Conservation (phyloP, 176 grass and related monocot species). For the Aegilops umbellulata region DNA sequence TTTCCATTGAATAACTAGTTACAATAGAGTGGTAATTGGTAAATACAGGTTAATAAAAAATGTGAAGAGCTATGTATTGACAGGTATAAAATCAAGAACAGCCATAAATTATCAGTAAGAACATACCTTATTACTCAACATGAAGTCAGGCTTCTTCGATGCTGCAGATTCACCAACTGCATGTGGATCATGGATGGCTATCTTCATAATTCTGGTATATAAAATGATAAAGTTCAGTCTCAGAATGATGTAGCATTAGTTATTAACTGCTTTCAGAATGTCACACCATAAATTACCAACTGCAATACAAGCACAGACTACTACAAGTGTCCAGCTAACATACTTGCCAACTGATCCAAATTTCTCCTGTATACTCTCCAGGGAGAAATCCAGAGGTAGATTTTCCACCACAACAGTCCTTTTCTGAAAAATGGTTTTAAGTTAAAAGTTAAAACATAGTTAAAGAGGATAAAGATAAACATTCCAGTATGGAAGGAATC, state of each 20-base stretch:
- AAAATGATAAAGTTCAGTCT: conserved; percentile 27
- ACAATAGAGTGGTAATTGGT: background rate
- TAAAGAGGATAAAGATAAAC: conserved; percentile 2
- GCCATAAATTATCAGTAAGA: background rate
- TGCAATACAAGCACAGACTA: background rate
- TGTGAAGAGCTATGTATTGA: background rate
- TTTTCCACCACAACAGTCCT: conserved; percentile 79
- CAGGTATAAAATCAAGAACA: background rate
- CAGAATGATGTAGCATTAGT: background rate
- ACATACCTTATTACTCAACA: conserved; percentile 71
- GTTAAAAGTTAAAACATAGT: conserved; percentile 11
- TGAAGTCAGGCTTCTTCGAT: conserved; percentile 40
- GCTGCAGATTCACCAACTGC: conserved; percentile 37
- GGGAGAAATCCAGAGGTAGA: conserved; percentile 61
- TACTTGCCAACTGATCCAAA: conserved; percentile 79
- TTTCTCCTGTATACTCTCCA: conserved; percentile 58
- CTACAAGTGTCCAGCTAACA: conserved; percentile 9
- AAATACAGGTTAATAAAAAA: background rate
- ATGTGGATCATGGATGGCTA: conserved; percentile 69
- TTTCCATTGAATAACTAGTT: background rate
- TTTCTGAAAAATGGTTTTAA: conserved; percentile 46
- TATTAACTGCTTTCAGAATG: background rate
- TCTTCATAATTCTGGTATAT: conserved; percentile 56
- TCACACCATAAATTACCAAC: background rate
- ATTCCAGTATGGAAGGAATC: background rate